Conservation (phyloP, 2,329 filamentous ascomycete species). For the Daldinia eschscholtzii region DNA sequence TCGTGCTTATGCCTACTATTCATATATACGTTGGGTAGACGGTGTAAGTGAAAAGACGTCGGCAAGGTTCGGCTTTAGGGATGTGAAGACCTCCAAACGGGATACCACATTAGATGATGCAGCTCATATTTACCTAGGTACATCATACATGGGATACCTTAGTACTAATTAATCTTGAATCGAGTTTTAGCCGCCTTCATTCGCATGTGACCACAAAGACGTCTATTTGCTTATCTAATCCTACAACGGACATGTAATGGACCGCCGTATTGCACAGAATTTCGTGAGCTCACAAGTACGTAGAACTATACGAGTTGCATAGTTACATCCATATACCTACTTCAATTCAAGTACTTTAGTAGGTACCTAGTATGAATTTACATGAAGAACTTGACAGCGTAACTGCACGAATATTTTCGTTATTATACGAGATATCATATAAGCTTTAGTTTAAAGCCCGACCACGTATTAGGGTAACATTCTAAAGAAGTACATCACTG, state of each 20-base stretch:
- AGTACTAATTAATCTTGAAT: background rate
- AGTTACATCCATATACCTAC: background rate
- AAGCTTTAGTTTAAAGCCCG: constrained; percentile 26
- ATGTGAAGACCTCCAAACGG: background rate
- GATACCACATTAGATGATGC: constrained; percentile 13
- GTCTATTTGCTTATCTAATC: constrained; percentile 8
- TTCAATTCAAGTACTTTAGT: background rate
- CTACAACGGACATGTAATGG: background rate
- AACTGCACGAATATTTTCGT: background rate
- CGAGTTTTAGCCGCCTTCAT: constrained; percentile 1
- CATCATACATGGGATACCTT: background rate
- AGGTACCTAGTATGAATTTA: too few relatives aligned
- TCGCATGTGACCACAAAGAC: constrained; percentile 32
- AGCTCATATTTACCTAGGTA: constrained; percentile 14
- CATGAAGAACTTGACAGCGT: background rate
- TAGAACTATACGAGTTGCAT: background rate
- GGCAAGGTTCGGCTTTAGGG: constrained; percentile 35
- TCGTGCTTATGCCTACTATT: constrained; percentile 17
- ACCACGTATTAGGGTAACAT: constrained; percentile 27
- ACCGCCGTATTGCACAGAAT: background rate
- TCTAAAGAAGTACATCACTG: background rate
- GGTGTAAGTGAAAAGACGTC: constrained; percentile 2
- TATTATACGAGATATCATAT: constrained; percentile 5
- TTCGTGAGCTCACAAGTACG: background rate
- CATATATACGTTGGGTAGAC: background rate